phyloP scores from a whole-genome alignment of 345 rosid species.

The Triadica sebifera region DNA sequence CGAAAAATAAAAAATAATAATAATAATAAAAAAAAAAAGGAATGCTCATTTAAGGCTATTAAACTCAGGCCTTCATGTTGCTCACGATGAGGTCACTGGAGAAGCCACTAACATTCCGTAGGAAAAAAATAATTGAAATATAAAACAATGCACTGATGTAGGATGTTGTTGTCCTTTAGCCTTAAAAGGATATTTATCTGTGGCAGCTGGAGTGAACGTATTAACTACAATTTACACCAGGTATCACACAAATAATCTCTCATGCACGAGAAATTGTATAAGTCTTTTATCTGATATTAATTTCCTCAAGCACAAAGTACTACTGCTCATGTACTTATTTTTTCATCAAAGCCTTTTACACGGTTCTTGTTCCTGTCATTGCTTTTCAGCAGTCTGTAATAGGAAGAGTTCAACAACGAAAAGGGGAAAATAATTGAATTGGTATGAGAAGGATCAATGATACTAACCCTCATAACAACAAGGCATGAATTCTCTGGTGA shows the following conservation, averaged over 20 bases:
- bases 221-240: neutral
- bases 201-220: neutral
- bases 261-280: neutral
- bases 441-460: conserved; percentile 4
- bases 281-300: neutral
- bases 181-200: neutral
- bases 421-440: neutral
- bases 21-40: no score
- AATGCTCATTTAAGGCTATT: neutral
- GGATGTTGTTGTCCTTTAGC: neutral
- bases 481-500: conserved; percentile 54
- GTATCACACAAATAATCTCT: neutral
- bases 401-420: neutral
- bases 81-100: neutral
- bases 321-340: neutral
- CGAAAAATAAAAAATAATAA: no score
- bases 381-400: no score
- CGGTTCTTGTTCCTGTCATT: neutral
- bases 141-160: neutral
- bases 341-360: neutral
- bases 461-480: conserved; percentile 58
- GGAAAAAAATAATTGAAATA: no score
- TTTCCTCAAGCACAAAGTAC: neutral
- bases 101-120: neutral
- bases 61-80: neutral